phyloP scores from a whole-genome alignment of 495 filamentous ascomycete genomes.

The Cetradonia linearis region DNA sequence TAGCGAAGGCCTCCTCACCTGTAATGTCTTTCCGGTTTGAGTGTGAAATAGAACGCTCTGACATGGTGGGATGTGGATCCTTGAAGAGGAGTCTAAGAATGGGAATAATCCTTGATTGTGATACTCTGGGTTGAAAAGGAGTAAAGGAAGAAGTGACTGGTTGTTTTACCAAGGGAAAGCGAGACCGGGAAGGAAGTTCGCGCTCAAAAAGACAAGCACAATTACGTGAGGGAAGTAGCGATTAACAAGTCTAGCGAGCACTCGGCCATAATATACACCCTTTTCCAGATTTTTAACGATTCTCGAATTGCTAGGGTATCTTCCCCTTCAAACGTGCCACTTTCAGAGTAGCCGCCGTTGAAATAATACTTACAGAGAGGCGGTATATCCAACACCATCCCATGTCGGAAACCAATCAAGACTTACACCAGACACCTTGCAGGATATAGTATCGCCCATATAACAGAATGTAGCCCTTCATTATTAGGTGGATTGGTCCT shows the following conservation, averaged over 20 bases:
- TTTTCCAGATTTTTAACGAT: neutral
- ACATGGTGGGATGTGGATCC: neutral
- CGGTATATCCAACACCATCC: constrained; percentile 2
- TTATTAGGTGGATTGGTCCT: constrained; percentile 18
- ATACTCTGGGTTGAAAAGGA: neutral
- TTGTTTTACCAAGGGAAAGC: neutral
- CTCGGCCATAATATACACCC: neutral
- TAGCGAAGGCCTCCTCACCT: constrained; percentile 1
- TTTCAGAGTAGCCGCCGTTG: neutral
- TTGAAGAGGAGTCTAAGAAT: neutral
- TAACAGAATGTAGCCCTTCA: neutral
- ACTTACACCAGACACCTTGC: constrained; percentile 4
- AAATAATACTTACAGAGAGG: neutral
- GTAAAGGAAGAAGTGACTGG: neutral
- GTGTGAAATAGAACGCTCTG: too few species aligned
- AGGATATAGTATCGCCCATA: neutral
- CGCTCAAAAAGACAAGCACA: neutral
- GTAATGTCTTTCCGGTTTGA: neutral
- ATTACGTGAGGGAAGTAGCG: neutral
- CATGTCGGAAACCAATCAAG: neutral
- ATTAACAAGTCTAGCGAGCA: neutral
- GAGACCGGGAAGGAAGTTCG: neutral
- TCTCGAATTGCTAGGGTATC: neutral
- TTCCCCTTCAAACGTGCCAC: neutral
- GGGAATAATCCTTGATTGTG: neutral